These are phyloP conservation scores for Phytophthora sp. DNA, from an alignment of 352 stramenopile genomes.

Conservation along the genomic window DNA sequence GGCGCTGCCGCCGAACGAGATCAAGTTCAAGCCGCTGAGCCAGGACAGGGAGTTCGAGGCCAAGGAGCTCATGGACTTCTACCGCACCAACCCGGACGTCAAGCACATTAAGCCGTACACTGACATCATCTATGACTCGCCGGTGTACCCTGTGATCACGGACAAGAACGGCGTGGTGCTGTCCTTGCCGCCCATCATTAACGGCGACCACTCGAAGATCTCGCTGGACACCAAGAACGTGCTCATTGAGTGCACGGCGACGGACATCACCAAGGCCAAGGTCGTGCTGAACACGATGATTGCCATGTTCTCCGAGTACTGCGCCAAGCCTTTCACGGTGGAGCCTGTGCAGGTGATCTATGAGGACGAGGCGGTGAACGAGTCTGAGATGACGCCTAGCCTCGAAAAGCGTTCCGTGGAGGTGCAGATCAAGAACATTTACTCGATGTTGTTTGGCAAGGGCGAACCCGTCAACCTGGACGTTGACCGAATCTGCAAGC, in stretches of 20 bases:
- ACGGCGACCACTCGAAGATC: slow-evolving; percentile 98
- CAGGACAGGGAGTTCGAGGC: slow-evolving; percentile 92
- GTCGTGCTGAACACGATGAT: slow-evolving; percentile 99
- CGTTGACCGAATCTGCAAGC: slow-evolving; percentile 85
- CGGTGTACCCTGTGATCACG: slow-evolving; percentile 97
- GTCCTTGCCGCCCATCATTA: slow-evolving; percentile 99
- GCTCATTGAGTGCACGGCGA: slow-evolving; percentile 99
- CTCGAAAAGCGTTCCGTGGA: slow-evolving; percentile 91
- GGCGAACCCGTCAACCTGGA: slow-evolving; percentile 80
- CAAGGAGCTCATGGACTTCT: slow-evolving; percentile 95
- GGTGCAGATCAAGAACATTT: slow-evolving; percentile 86
- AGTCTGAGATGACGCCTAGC: slow-evolving; percentile 91
- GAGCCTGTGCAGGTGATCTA: slow-evolving; percentile 98
- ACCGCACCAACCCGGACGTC: slow-evolving; percentile 92
- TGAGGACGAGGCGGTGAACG: slow-evolving; percentile 80
- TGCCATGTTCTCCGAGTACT: slow-evolving; percentile 99
- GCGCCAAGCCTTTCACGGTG: slow-evolving; percentile 94
- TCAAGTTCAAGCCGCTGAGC: slow-evolving; percentile 97
- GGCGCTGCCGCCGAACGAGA: slow-evolving; percentile 92
- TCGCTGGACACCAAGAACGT: slow-evolving; percentile 98
- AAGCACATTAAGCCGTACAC: slow-evolving; percentile 99
- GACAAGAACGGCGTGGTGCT: slow-evolving; percentile 96
- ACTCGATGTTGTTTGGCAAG: slow-evolving; percentile 90
- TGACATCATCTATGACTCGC: slow-evolving; percentile 99
- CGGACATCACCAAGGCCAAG: slow-evolving; percentile 99